These are phyloP conservation scores for Hemisphaericaspora xylanilytica DNA, from an alignment of 1,139 yeast genomes.

Conservation along the genomic window DNA sequence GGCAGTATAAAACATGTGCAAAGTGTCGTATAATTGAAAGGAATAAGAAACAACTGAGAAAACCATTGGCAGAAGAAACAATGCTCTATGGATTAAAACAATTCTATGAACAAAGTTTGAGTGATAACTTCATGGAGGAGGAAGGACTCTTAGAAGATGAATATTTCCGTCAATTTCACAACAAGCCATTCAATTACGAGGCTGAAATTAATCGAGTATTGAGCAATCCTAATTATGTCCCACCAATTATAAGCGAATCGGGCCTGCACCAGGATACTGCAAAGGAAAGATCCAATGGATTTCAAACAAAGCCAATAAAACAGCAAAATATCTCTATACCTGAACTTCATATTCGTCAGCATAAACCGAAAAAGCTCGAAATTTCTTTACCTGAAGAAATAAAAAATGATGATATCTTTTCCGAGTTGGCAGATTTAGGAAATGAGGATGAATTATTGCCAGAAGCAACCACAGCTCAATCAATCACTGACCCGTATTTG, in stretches of 20 bases:
- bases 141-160: constrained; percentile 33
- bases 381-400: constrained; percentile 3
- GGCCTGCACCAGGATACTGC: neutral
- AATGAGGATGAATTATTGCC: constrained; percentile 9
- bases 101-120: constrained; percentile 42
- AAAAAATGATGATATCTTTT: constrained; percentile 13
- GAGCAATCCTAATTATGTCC: constrained; percentile 16
- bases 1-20: constrained; percentile 59
- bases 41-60: constrained; percentile 46
- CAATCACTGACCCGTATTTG: constrained; percentile 13
- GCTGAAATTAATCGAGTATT: constrained; percentile 16
- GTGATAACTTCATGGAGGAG: constrained; percentile 41
- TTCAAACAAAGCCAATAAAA: neutral
- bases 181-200: constrained; percentile 18
- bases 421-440: constrained; percentile 14
- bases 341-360: constrained; percentile 1
- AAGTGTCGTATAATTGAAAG: constrained; percentile 58
- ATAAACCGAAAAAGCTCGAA: constrained; percentile 3
- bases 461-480: constrained; percentile 3
- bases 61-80: constrained; percentile 49
- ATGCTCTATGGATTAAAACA: constrained; percentile 50
- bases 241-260: constrained; percentile 12
- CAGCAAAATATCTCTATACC: constrained; percentile 3
- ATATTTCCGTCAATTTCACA: constrained; percentile 20
- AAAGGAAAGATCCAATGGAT: constrained; percentile 2